A percentile compares a stretch with the other conserved stretches of the same genome.
Evolutionary conservation across 108 stramenopile genomes (phyloP).

Genomic region (Fragilariopsis cylindrus): DNA sequence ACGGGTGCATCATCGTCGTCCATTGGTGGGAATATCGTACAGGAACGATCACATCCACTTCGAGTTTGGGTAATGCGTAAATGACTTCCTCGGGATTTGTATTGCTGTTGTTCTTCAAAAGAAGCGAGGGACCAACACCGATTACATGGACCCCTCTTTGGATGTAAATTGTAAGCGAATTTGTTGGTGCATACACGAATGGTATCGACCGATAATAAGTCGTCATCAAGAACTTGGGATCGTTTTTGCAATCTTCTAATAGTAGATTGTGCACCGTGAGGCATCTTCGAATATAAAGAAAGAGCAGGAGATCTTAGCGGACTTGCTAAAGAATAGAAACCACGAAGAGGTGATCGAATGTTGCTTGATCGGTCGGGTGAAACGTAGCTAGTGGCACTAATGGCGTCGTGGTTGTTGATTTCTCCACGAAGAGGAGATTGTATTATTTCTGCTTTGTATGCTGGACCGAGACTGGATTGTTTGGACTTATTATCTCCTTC

Average conservation of each 20-base stretch:
- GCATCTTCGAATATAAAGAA: conserved; percentile 7
- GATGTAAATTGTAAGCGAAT: conserved; percentile 24
- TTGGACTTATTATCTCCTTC: background rate
- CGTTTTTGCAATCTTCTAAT: conserved; percentile 1
- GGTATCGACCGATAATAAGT: background rate
- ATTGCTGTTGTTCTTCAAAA: conserved; percentile 21
- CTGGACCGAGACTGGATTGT: background rate
- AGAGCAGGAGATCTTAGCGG: background rate
- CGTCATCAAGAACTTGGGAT: background rate
- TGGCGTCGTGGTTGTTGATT: background rate
- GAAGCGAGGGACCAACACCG: conserved; percentile 30
- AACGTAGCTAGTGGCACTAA: background rate
- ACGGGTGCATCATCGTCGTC: conserved; percentile 19
- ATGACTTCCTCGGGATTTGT: conserved; percentile 15
- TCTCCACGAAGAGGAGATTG: conserved; percentile 5
- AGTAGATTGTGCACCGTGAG: background rate
- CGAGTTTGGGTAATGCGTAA: conserved; percentile 27
- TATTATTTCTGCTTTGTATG: background rate
- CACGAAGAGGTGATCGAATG: background rate
- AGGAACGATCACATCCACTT: conserved; percentile 25
- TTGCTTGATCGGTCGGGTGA: background rate
- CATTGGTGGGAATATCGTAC: conserved; percentile 27
- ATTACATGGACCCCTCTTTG: conserved; percentile 24
- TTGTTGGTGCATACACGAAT: conserved; percentile 12
- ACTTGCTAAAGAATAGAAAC: background rate